These are phyloP conservation scores for Lodderomyces oxycetoniae DNA, from an alignment of 1,139 yeast genomes.

Conservation along the genomic window DNA sequence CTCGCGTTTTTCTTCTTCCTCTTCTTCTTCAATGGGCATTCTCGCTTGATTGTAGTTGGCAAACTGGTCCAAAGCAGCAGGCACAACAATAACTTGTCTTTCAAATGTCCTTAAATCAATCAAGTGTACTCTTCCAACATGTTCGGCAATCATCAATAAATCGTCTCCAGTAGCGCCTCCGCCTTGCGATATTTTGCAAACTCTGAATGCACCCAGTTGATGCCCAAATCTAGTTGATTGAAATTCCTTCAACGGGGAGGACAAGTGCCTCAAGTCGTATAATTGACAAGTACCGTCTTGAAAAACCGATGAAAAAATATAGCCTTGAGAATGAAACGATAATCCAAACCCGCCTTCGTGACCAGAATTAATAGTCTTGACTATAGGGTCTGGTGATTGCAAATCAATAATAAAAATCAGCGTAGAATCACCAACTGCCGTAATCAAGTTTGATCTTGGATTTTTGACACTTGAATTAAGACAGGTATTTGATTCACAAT, in stretches of 20 bases:
- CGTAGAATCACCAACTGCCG: constrained; percentile 42
- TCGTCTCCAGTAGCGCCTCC: constrained; percentile 57
- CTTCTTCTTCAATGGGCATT: constrained; percentile 4
- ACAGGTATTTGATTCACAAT: constrained; percentile 38
- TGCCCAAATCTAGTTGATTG: constrained; percentile 57
- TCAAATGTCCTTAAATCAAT: constrained; percentile 67
- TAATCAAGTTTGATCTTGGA: constrained; percentile 26
- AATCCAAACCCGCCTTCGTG: constrained; percentile 84
- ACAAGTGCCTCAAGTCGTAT: constrained; percentile 66
- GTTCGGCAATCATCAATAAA: constrained; percentile 72
- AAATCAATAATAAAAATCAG: constrained; percentile 38
- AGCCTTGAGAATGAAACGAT: constrained; percentile 69
- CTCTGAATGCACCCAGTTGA: constrained; percentile 59
- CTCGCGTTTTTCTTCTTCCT: constrained; percentile 4
- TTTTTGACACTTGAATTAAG: constrained; percentile 37
- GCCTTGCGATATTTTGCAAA: constrained; percentile 61
- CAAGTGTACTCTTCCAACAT: constrained; percentile 79
- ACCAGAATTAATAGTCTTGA: constrained; percentile 43
- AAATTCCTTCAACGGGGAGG: constrained; percentile 48
- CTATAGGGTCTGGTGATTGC: constrained; percentile 17
- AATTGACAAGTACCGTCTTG: constrained; percentile 79
- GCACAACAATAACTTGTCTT: constrained; percentile 69
- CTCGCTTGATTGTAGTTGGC: constrained; percentile 22
- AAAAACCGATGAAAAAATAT: constrained; percentile 72
- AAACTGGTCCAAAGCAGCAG: constrained; percentile 42